Percentiles rank a stretch among this genome's conserved stretches.
These are phyloP conservation scores for Ascochyta fabae DNA, from an alignment of 2,329 filamentous ascomycete species.

Conservation along the genomic window DNA sequence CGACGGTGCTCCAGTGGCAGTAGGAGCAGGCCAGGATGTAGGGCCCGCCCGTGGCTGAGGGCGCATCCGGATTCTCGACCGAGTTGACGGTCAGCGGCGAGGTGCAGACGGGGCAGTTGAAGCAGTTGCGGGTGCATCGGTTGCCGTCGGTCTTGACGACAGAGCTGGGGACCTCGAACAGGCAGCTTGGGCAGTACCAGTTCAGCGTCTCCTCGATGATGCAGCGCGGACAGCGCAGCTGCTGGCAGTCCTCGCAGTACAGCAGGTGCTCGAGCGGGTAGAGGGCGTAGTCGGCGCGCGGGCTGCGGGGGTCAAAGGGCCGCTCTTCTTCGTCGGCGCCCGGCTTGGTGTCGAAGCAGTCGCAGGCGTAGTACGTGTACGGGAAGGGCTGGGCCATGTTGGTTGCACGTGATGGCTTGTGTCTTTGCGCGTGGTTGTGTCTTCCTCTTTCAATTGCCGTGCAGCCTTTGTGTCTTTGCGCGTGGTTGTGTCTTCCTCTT, in stretches of 20 bases:
- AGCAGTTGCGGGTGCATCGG: slow-evolving; percentile 93
- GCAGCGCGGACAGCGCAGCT: slow-evolving; percentile 92
- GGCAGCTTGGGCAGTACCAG: slow-evolving; percentile 92
- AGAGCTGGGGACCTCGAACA: slow-evolving; percentile 95
- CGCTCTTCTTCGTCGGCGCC: slow-evolving; percentile 72
- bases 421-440: neutral
- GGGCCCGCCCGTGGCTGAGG: slow-evolving; percentile 56
- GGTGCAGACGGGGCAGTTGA: slow-evolving; percentile 89
- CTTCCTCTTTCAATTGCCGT: neutral
- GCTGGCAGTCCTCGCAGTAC: slow-evolving; percentile 97
- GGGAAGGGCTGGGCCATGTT: slow-evolving; percentile 64
- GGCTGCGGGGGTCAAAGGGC: slow-evolving; percentile 84
- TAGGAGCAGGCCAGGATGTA: slow-evolving; percentile 87
- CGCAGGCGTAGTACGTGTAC: slow-evolving; percentile 70
- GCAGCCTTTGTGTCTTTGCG: too few species aligned
- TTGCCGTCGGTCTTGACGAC: slow-evolving; percentile 93
- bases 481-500: too few species aligned
- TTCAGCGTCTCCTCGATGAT: slow-evolving; percentile 92
- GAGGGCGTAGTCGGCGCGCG: slow-evolving; percentile 87
- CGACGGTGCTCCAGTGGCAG: slow-evolving; percentile 90
- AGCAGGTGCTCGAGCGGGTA: slow-evolving; percentile 93
- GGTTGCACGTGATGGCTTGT: neutral
- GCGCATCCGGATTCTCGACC: slow-evolving; percentile 60
- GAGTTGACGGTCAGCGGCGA: slow-evolving; percentile 78
- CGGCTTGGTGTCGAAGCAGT: slow-evolving; percentile 61